Evolutionary conservation across 306 rosid species (phyloP).

Genomic region (Cucumis sativus): DNA sequence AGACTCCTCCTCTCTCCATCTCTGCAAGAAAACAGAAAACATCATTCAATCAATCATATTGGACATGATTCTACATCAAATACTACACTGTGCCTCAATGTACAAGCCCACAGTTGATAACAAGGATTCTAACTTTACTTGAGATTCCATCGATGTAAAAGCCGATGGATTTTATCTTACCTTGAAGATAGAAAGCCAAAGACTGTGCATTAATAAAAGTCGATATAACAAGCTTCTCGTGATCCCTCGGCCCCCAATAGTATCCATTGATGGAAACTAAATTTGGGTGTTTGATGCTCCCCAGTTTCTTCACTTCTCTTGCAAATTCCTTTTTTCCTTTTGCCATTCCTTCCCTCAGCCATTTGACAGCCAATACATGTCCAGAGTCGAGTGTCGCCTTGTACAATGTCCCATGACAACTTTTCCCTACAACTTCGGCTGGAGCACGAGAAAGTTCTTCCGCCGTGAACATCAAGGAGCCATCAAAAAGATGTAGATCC

Average conservation of each 20-base stretch:
- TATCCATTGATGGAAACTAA: slow-evolving; percentile 59
- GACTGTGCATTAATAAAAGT: slow-evolving; percentile 52
- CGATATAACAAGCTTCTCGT: slow-evolving; percentile 55
- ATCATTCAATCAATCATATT: slow-evolving; percentile 6
- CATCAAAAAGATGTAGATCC: slow-evolving; percentile 55
- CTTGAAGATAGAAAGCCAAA: slow-evolving; percentile 56
- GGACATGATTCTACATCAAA: not conserved
- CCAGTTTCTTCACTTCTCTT: slow-evolving; percentile 68
- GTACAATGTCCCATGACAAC: slow-evolving; percentile 73
- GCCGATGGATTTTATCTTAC: slow-evolving; percentile 24
- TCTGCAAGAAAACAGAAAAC: slow-evolving; percentile 22
- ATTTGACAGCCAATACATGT: slow-evolving; percentile 51
- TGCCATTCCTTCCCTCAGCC: slow-evolving; percentile 70
- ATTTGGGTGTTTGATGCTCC: slow-evolving; percentile 59
- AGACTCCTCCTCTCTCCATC: slow-evolving; percentile 32
- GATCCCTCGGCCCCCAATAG: slow-evolving; percentile 63
- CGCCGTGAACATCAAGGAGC: slow-evolving; percentile 42
- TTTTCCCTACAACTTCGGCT: slow-evolving; percentile 56
- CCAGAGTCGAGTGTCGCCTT: slow-evolving; percentile 65
- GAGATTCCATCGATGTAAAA: not conserved
- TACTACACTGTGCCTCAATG: not conserved
- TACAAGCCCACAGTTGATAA: not conserved
- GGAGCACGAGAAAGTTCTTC: slow-evolving; percentile 74
- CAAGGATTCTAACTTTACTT: not conserved
- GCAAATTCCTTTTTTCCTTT: slow-evolving; percentile 69